Conservation (phyloP, 805 yeast species). For the Lipomyces starkeyi region DNA sequence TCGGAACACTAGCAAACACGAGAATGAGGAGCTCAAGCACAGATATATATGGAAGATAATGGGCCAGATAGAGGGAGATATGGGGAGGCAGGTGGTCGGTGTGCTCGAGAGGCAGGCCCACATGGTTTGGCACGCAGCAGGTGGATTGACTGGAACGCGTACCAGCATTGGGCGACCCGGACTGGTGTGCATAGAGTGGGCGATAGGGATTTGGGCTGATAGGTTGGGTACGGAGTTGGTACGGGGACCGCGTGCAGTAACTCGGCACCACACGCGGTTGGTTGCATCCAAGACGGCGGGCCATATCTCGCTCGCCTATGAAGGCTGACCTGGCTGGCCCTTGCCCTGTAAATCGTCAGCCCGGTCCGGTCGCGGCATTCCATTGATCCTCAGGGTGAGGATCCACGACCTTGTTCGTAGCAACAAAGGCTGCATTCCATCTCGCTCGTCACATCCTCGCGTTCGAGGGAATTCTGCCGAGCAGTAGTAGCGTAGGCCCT, state of each 20-base stretch:
- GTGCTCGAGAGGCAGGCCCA: background rate
- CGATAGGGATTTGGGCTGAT: background rate
- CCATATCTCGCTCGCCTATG: background rate
- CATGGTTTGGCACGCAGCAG: constrained; percentile 1
- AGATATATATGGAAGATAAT: background rate
- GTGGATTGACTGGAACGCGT: background rate
- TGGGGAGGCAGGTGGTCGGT: background rate
- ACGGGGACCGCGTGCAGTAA: background rate
- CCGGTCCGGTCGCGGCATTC: no score
- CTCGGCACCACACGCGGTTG: background rate
- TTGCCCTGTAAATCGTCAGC: background rate
- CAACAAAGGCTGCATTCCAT: no score
- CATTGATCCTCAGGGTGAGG: no score
- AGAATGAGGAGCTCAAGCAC: background rate
- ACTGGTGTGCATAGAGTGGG: background rate
- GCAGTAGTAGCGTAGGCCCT: no score
- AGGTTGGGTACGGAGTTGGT: background rate
- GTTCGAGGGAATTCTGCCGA: no score
- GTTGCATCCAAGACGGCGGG: background rate
- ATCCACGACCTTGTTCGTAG: no score
- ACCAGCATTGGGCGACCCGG: background rate
- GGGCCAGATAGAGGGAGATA: background rate
- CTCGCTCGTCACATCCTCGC: no score
- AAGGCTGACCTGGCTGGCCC: background rate
- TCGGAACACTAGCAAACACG: background rate